Percentiles rank a stretch among this genome's conserved stretches.
Evolutionary conservation across 306 rosid genomes (phyloP).

Genomic region (Glycine tomentella): DNA sequence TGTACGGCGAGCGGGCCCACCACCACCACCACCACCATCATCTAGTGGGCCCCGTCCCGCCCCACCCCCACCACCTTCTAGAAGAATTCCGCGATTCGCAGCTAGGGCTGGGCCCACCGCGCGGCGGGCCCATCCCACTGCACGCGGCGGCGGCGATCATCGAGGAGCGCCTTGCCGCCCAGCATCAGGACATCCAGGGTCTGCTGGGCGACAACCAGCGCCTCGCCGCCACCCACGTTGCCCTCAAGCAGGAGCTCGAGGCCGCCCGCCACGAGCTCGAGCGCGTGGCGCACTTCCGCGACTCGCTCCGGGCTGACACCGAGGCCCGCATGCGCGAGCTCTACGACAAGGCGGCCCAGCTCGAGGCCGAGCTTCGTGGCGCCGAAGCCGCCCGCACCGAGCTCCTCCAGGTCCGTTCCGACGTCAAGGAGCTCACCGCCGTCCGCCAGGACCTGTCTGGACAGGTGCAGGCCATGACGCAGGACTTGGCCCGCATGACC

Average conservation of each 20-base stretch:
- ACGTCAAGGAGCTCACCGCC: constrained; percentile 74
- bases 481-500: constrained; percentile 77
- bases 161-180: constrained; percentile 87
- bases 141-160: constrained; percentile 83
- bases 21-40: constrained; percentile 28
- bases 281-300: constrained; percentile 75
- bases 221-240: constrained; percentile 96
- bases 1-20: constrained; percentile 65
- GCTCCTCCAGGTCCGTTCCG: constrained; percentile 71
- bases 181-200: constrained; percentile 80
- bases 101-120: constrained; percentile 66
- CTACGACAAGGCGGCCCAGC: constrained; percentile 70
- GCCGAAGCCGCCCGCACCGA: constrained; percentile 79
- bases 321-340: constrained; percentile 80
- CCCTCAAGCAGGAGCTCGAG: constrained; percentile 94
- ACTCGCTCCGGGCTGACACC: constrained; percentile 79
- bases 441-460: constrained; percentile 79
- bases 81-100: constrained; percentile 88
- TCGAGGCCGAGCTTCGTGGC: constrained; percentile 89
- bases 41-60: constrained; percentile 55
- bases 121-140: constrained; percentile 54
- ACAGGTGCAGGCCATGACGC: constrained; percentile 85
- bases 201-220: constrained; percentile 86
- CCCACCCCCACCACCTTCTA: constrained; percentile 66
- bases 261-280: constrained; percentile 87